Evolutionary conservation across 2,329 filamentous ascomycete genomes (phyloP), one percentile per base, ranked within the genome.

Genomic region (Xylaria sp.): DNA sequence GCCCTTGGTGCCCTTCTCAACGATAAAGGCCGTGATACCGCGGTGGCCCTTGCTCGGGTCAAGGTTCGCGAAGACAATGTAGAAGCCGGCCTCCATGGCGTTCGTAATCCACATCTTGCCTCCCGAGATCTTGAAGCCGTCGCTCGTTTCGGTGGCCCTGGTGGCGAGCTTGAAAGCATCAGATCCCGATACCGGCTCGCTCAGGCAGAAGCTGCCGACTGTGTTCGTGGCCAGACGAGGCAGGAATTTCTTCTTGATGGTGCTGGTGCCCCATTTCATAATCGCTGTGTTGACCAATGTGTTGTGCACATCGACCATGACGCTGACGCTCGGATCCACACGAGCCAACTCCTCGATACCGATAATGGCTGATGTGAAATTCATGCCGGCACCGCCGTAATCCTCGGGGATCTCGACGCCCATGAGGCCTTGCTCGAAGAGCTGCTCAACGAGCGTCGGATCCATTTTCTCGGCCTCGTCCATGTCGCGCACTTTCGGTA

Each of bases 91-190:
- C 82, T 99, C 96, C 83, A 95, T 90, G 57, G 92, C 91, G 86
- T 99, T 99, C 70, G 96, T 99, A 81, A 99, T 99, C 96, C 96
- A 99, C 96, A 99, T 99, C 88, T 99, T 99, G 80, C 89, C 90
- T 56, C 96, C 96, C 68, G 89, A 92, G 80, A 99, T 92, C 81
- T 86, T 90, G 84, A 95, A 99, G 38, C 95, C 94, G 71, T 89
- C 87, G 25, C 89, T 85, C 0, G 93, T 96, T 84, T 94, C 92
- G 65, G 88, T 90, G 49, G 96, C 96, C 79, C 93, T 94, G 64
- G 96, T 98, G 73, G 93, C 91, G 71, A 99, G 86, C 0, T 96
- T 96, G 77, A 99, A 99, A 45, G 96, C 96, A 78, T 99, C 96
- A 0, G 94, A 97, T 25, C 96, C 96, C 25, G 93, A 97, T 1